Conservation (phyloP, 139 green algal species). For the Volvox reticuliferus region DNA sequence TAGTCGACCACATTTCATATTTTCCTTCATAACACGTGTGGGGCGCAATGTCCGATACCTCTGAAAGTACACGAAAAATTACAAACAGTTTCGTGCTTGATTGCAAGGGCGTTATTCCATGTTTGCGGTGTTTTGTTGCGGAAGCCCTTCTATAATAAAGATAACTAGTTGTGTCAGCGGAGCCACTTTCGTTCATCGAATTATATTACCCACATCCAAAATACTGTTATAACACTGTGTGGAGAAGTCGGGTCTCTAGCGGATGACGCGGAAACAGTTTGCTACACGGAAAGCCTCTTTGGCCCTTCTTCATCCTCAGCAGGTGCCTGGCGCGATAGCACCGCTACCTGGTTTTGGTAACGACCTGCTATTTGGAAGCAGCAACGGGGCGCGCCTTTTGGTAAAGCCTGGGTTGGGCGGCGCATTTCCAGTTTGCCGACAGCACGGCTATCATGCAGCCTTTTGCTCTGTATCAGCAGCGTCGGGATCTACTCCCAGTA, state of each 20-base stretch:
- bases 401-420: not conserved
- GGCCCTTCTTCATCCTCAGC: not conserved
- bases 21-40: too few species aligned
- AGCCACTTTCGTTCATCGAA: too few species aligned
- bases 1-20: too few species aligned
- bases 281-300: not conserved
- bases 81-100: too few species aligned
- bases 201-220: too few species aligned
- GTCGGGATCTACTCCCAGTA: not conserved
- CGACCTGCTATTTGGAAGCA: not conserved
- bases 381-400: not conserved
- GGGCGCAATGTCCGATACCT: too few species aligned
- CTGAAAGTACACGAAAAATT: too few species aligned
- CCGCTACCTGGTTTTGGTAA: not conserved
- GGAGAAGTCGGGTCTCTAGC: not conserved
- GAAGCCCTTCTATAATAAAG: too few species aligned
- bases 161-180: too few species aligned
- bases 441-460: not conserved
- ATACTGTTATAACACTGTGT: too few species aligned
- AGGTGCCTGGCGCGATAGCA: not conserved
- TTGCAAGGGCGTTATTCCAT: too few species aligned
- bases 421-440: not conserved
- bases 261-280: not conserved
- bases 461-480: conserved; percentile 24
- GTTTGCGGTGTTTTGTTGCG: too few species aligned